Conservation (phyloP, 179 eudicot genomes). For the Gypsophila paniculata region DNA sequence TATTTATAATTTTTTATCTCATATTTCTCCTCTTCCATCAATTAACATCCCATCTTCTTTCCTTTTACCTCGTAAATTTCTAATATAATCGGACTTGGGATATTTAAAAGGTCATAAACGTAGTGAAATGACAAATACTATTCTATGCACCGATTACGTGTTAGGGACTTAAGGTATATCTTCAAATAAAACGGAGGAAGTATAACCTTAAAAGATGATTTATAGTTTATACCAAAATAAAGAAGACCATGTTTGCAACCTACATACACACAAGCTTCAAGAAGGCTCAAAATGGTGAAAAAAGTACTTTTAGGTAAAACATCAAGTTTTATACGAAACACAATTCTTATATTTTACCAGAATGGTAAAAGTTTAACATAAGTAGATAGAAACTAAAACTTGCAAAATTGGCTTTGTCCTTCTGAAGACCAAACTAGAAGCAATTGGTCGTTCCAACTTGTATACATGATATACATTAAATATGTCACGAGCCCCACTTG, state of each 20-base stretch:
- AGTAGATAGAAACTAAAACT: constrained; percentile 9
- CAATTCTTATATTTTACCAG: not conserved
- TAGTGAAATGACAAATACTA: too few species aligned
- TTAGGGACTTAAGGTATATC: too few species aligned
- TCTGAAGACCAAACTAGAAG: constrained; percentile 9
- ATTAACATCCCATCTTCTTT: too few species aligned
- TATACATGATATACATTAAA: constrained; percentile 22
- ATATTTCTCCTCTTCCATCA: too few species aligned
- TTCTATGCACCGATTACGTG: too few species aligned
- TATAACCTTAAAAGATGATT: not conserved
- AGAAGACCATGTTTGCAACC: not conserved
- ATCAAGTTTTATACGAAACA: not conserved
- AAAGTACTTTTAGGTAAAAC: not conserved
- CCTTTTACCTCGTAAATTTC: too few species aligned
- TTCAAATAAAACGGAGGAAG: too few species aligned
- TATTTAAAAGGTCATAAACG: too few species aligned
- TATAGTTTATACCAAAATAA: not conserved
- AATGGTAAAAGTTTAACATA: not conserved
- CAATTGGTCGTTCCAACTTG: constrained; percentile 4
- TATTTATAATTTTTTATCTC: too few species aligned
- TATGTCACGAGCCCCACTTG: constrained; percentile 36
- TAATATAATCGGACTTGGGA: too few species aligned
- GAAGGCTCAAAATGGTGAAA: not conserved
- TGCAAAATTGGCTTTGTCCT: constrained; percentile 4
- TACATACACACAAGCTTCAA: not conserved